Evolutionary conservation across 345 rosid genomes (phyloP).

Genomic region (Brassica rapa): DNA sequence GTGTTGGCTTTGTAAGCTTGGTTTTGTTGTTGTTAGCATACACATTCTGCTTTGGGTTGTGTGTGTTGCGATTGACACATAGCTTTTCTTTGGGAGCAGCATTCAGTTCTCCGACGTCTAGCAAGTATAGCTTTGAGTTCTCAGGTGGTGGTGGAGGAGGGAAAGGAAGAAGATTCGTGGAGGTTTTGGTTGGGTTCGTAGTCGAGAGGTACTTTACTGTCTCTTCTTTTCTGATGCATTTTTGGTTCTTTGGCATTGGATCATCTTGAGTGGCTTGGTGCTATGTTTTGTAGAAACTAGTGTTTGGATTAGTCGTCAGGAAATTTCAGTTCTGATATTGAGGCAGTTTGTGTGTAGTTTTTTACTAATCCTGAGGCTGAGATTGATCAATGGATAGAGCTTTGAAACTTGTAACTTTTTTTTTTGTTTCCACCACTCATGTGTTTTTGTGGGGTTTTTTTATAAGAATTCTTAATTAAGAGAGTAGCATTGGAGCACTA

Average conservation of each 20-base stretch:
- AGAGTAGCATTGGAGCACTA: no score
- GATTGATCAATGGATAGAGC: neutral
- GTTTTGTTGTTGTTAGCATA: neutral
- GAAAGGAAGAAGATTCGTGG: neutral
- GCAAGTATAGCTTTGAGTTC: neutral
- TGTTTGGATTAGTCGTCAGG: neutral
- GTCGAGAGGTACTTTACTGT: slow-evolving; percentile 16
- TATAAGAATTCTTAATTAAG: no score
- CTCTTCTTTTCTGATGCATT: neutral
- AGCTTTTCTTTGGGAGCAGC: no score
- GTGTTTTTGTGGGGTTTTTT: neutral
- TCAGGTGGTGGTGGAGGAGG: neutral
- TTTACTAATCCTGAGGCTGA: neutral
- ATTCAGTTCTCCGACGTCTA: neutral
- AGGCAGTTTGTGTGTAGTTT: neutral
- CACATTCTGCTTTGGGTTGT: neutral
- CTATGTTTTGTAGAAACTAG: neutral
- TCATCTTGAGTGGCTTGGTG: neutral
- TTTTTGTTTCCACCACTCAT: neutral
- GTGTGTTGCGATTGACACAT: no score
- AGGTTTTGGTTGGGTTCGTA: neutral
- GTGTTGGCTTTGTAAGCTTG: neutral
- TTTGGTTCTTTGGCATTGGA: neutral
- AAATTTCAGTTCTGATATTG: neutral
- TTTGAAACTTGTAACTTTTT: neutral